Percentiles rank a stretch among this genome's conserved stretches.
Conservation (phyloP, 495 filamentous ascomycete species). For the Aspergillus ostianus region DNA sequence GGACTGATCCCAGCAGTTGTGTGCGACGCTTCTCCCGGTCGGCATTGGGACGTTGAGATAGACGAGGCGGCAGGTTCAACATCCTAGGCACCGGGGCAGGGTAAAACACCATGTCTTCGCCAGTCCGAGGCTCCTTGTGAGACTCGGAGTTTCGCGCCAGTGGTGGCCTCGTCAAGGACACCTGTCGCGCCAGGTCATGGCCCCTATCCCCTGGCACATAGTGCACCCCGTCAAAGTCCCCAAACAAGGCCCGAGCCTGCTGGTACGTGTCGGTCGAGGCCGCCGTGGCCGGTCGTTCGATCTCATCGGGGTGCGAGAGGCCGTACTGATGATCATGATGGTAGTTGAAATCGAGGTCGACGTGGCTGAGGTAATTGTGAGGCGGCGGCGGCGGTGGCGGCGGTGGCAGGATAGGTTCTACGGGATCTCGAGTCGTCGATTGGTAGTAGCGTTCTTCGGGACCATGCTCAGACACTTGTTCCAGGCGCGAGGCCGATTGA, state of each 20-base stretch:
- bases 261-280: constrained; percentile 69
- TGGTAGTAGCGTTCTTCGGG: constrained; percentile 36
- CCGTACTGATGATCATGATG: constrained; percentile 20
- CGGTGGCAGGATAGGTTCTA: constrained; percentile 28
- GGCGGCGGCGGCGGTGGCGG: constrained; percentile 26
- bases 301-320: constrained; percentile 20
- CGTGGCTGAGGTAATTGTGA: constrained; percentile 21
- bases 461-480: constrained; percentile 45
- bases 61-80: constrained; percentile 84
- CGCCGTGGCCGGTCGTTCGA: constrained; percentile 44
- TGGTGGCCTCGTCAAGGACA: constrained; percentile 40
- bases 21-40: constrained; percentile 69
- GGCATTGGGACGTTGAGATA: constrained; percentile 68
- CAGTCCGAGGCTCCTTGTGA: constrained; percentile 61
- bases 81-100: constrained; percentile 92
- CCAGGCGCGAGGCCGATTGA: constrained; percentile 52
- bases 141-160: constrained; percentile 53
- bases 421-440: constrained; percentile 36
- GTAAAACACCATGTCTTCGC: constrained; percentile 86
- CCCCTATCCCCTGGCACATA: constrained; percentile 52
- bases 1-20: constrained; percentile 53
- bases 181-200: constrained; percentile 28
- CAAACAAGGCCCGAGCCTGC: constrained; percentile 70
- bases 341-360: constrained; percentile 15
- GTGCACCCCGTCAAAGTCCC: constrained; percentile 93